Evolutionary conservation across 495 filamentous ascomycete species (phyloP).

Genomic region (Neurospora terricola): DNA sequence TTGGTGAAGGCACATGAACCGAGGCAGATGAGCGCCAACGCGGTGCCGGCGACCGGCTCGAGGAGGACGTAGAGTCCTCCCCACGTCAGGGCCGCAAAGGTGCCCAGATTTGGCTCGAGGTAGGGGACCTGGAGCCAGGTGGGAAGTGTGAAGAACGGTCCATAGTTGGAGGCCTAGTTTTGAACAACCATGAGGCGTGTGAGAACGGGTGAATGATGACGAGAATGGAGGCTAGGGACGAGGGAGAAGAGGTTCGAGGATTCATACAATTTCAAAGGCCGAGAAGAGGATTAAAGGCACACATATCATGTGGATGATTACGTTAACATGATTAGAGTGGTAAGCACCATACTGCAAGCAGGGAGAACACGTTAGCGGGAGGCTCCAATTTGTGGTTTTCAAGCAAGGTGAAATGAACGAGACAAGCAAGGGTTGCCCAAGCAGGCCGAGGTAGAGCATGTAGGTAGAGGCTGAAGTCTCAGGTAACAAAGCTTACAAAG

Average conservation of each 20-base stretch:
- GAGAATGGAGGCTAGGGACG: not conserved
- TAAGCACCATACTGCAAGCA: conserved; percentile 78
- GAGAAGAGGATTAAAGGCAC: conserved; percentile 80
- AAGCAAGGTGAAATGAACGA: not conserved
- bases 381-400: not conserved
- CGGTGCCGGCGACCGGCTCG: conserved; percentile 79
- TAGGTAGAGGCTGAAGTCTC: not conserved
- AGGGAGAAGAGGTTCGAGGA: not conserved
- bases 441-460: not conserved
- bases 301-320: conserved; percentile 82
- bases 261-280: conserved; percentile 62
- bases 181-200: conserved; percentile 2
- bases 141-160: conserved; percentile 60
- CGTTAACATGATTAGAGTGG: conserved; percentile 81
- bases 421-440: not conserved
- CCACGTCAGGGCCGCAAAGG: conserved; percentile 60
- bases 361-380: conserved; percentile 7
- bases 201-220: not conserved
- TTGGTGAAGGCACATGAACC: conserved; percentile 63
- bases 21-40: conserved; percentile 64
- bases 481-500: conserved; percentile 47
- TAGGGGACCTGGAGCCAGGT: conserved; percentile 58
- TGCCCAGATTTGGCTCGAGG: conserved; percentile 73
- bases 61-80: conserved; percentile 78
- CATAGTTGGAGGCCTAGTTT: conserved; percentile 65